Evolutionary conservation across 192 early-diverging fungal species (phyloP).

Genomic region (Umbelopsis sp.): DNA sequence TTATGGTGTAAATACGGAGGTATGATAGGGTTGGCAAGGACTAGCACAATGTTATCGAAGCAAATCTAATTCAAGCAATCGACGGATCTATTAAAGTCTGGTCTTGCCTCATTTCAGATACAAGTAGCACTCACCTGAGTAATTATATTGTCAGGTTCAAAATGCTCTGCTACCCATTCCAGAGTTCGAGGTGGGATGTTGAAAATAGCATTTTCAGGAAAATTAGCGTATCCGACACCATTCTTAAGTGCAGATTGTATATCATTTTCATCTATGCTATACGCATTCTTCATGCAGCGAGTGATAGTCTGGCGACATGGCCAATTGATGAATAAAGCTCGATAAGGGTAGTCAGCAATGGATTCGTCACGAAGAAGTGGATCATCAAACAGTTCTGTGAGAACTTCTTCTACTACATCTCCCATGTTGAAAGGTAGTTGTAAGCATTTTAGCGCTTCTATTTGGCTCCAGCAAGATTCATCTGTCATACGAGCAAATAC

Average conservation of each 20-base stretch:
- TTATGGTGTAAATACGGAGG: constrained; percentile 1
- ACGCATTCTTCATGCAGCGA: constrained; percentile 4
- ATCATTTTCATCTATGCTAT: background rate
- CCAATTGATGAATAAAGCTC: constrained; percentile 6
- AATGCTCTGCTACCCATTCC: constrained; percentile 16
- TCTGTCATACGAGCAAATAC: constrained; percentile 21
- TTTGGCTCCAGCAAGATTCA: constrained; percentile 20
- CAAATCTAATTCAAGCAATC: background rate
- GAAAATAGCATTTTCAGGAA: constrained; percentile 12
- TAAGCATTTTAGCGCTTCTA: constrained; percentile 14
- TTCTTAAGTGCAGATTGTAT: constrained; percentile 3
- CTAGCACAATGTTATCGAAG: constrained; percentile 17
- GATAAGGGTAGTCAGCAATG: constrained; percentile 8
- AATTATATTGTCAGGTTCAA: constrained; percentile 7
- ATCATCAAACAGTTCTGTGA: constrained; percentile 9
- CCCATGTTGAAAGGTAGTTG: constrained; percentile 12
- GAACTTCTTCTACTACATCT: constrained; percentile 8
- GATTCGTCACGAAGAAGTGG: constrained; percentile 14
- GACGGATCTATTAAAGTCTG: background rate
- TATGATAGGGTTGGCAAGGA: constrained; percentile 10
- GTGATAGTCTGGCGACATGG: constrained; percentile 3
- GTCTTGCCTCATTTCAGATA: background rate
- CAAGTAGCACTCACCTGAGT: background rate
- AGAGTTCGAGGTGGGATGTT: constrained; percentile 10
- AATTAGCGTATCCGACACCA: constrained; percentile 8